Evolutionary conservation across 192 early-diverging fungal genomes (phyloP).

Genomic region (Dispira simplex): DNA sequence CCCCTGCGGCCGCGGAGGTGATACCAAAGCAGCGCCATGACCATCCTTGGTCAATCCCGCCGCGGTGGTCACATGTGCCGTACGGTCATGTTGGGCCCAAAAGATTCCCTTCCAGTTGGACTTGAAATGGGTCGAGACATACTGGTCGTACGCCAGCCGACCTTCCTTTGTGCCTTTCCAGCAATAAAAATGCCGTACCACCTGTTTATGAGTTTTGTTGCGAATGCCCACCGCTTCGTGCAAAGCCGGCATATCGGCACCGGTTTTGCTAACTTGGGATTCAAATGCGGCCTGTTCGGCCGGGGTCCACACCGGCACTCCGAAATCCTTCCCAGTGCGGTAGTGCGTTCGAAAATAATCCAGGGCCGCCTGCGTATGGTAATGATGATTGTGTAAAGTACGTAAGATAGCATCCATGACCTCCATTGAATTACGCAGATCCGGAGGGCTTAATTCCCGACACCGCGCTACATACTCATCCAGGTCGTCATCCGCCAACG

Average conservation of each 20-base stretch:
- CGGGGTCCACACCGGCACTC: constrained; percentile 35
- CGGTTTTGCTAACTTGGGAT: constrained; percentile 12
- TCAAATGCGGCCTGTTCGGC: constrained; percentile 39
- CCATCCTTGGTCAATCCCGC: too few relatives aligned
- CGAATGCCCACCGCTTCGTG: constrained; percentile 6
- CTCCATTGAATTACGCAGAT: constrained; percentile 37
- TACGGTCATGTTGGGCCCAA: constrained; percentile 4
- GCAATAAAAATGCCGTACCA: constrained; percentile 11
- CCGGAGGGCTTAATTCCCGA: constrained; percentile 17
- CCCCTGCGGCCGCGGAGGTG: not conserved
- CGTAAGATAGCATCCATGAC: constrained; percentile 44
- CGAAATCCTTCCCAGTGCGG: constrained; percentile 30
- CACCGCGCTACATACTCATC: constrained; percentile 26
- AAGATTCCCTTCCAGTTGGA: constrained; percentile 2
- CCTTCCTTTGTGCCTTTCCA: constrained; percentile 10
- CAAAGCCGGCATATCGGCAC: constrained; percentile 3
- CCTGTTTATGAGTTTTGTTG: not conserved
- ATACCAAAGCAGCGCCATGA: not conserved
- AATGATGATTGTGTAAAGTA: constrained; percentile 28
- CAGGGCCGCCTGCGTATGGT: constrained; percentile 40
- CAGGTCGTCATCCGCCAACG: constrained; percentile 25
- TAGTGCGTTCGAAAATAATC: constrained; percentile 21
- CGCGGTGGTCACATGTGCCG: not conserved
- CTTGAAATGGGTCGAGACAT: constrained; percentile 3
- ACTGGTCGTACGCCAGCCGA: constrained; percentile 2